These are phyloP conservation scores for Tulasnella sp. DNA, from an alignment of 768 basidiomycete genomes.

Conservation along the genomic window DNA sequence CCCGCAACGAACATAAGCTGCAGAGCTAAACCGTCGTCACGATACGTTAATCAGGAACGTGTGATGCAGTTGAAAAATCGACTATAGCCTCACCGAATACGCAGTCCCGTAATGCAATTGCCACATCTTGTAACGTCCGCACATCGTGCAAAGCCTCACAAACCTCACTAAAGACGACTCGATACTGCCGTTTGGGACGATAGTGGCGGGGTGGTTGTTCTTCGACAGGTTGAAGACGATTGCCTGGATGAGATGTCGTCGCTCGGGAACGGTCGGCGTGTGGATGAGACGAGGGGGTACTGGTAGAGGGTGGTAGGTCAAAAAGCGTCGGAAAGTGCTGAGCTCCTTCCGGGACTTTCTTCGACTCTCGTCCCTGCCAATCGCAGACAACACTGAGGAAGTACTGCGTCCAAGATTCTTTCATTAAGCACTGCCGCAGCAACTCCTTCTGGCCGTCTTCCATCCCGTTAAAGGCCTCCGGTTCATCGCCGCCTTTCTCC, in stretches of 20 bases:
- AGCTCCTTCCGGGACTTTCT: background rate
- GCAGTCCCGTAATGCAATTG: background rate
- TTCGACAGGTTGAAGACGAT: too few relatives aligned
- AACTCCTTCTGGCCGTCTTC: background rate
- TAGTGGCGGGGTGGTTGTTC: background rate
- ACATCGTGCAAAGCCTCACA: background rate
- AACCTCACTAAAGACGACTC: background rate
- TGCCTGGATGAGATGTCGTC: background rate
- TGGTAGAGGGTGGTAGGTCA: background rate
- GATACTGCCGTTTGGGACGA: background rate
- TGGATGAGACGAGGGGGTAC: background rate
- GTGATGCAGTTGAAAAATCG: background rate
- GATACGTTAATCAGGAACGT: background rate
- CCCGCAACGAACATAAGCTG: background rate
- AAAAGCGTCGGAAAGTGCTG: background rate
- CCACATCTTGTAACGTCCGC: background rate
- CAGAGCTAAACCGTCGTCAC: background rate
- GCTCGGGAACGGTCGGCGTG: background rate
- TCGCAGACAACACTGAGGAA: too few relatives aligned
- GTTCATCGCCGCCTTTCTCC: background rate
- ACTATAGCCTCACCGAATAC: background rate
- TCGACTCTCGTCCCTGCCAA: background rate
- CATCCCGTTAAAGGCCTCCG: background rate
- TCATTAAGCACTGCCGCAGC: too few relatives aligned
- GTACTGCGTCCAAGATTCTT: too few relatives aligned